Evolutionary conservation across 257 asterid genomes (phyloP).

Genomic region (Przewalskia tangutica): DNA sequence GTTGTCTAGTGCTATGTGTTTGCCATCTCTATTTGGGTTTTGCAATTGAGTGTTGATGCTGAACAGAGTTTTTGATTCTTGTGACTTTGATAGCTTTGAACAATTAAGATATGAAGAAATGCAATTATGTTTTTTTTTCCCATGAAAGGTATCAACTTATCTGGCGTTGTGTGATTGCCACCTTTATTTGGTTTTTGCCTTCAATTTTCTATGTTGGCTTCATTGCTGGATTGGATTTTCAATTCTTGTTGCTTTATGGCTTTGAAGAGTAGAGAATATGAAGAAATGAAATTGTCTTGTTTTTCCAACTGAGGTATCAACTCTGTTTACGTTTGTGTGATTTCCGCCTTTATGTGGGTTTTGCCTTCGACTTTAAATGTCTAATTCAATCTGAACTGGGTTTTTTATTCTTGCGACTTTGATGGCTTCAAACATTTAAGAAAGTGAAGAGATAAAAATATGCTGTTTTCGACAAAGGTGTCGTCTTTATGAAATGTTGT

Average conservation of each 20-base stretch:
- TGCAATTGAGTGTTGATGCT: background rate
- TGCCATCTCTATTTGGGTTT: background rate
- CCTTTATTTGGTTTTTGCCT: background rate
- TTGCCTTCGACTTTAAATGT: background rate
- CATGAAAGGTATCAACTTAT: background rate
- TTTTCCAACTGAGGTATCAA: background rate
- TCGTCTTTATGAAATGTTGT: background rate
- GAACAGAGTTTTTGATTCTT: background rate
- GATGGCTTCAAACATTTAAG: background rate
- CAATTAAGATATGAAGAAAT: background rate
- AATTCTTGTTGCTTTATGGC: background rate
- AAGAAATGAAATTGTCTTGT: background rate
- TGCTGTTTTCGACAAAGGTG: background rate
- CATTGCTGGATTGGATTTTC: background rate
- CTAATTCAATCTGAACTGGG: background rate
- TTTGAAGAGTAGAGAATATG: background rate
- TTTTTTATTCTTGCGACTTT: background rate
- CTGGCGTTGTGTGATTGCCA: background rate
- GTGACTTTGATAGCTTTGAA: background rate
- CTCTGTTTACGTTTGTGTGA: background rate
- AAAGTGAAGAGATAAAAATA: background rate
- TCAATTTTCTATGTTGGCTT: background rate
- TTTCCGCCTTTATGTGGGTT: background rate
- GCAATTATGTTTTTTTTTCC: background rate
- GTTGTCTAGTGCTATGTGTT: background rate